Base-by-base conservation (phyloP, 78 protist genomes). In the Dictyostelium intermedium region DNA sequence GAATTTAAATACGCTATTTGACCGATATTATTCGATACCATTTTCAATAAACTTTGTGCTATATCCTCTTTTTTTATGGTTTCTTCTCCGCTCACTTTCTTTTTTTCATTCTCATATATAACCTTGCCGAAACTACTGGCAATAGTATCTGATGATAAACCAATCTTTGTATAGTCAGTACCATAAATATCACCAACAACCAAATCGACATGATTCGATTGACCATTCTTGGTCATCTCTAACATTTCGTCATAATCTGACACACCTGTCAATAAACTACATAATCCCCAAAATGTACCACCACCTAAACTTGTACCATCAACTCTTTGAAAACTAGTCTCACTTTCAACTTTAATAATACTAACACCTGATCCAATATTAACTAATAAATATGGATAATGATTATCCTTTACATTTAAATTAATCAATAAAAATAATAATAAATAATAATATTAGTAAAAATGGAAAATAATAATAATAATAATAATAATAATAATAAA, bases 131-230 rank as follows among this genome's bases (percentile, higher is more conserved):
- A 95, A 32, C 86, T 78, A 84, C 95, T 92, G 4, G 97, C 98
- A 23, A 95, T 96, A 30, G 93, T 84, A 25, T 98, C 98, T 0
- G 97, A 83, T 25, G 85, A 82, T 41, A 95, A 73, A 2, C 96
- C 98, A 53, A 97, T 6, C 32, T 32, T n/a, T 14, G 69, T 6
- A 91, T 97, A 97, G 50, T 87, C 98, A 10, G 93, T 82, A 11
- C 99, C 99, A 84, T 99, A 99, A 23, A 99, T 99, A 84, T 99
- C 99, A 16, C 99, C 99, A 10, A 99, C 99, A 0, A 97, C 96
- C 92, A 99, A 81, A 84, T 99, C 99, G 0, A 98, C 98, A 43
- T 84, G 73, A 23, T 79, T 83, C 34, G 80, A 76, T 30, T 86
- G 77, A 10, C 97, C 97, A 9, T 89, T 82, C 25, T 37, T 81